Base-by-base conservation (phyloP, 2,329 filamentous ascomycete species). In the Emmonsiellopsis sp. region DNA sequence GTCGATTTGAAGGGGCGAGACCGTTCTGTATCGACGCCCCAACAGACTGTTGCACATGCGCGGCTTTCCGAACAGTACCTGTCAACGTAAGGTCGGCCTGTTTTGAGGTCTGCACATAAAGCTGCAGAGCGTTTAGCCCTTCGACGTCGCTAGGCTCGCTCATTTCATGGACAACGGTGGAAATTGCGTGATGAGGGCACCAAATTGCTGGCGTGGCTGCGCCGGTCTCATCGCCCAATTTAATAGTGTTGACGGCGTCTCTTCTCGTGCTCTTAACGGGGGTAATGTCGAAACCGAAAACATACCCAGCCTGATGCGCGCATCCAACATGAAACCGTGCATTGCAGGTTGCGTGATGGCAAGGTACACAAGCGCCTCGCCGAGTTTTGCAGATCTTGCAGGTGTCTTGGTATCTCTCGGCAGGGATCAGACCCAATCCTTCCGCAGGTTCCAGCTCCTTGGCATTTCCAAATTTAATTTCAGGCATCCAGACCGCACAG, bases 31-130 rank as follows among this genome's bases (percentile, higher is more conserved):
- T 57, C 14, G 65, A 60, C 27, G 66, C 49, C 56, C 68, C 62
- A 60, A 73, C 60, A 54, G 68, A 62, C 61, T 72, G 61, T 61
- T 73, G 65, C 64, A 74, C 63, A 66, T 93, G 79, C 55, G 88
- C 93, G 21, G 93, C 92, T 70, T 95, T 96, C 52, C 93, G 86
- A 21, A 93, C 88, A 14, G 92, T 96, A 32, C 93, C 93, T 2
- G 91, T 96, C 61, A 96, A 74, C 2, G 87, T 83, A 42, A 92
- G 79, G 66, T 98, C 93, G 7, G 93, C 92, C 71, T 97, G 92
- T 70, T 98, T 98, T 75, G 89, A 96, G 54, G 85, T 90, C 60
- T 86, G 85, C 44, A 86, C 88, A 66, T 87, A 98, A 31, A 95
- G 77, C 67, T 96, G 90, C 49, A 98, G 73, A 8, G 88, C 89